Base-by-base conservation (phyloP, 2,329 filamentous ascomycete species). In the Lachnellula hyalina region DNA sequence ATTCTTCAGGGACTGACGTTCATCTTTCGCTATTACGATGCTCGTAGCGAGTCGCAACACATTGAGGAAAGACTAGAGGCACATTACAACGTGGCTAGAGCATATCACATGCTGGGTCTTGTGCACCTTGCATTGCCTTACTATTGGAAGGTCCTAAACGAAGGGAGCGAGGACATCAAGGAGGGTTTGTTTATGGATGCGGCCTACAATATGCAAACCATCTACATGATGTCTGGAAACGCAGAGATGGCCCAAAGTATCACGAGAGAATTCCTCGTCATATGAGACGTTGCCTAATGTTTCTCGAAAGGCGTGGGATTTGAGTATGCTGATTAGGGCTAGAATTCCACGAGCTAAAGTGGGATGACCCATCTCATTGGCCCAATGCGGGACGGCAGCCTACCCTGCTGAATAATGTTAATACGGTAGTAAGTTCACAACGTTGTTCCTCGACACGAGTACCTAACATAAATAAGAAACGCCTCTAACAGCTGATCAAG, bases 1-100 rank as follows among this genome's bases (percentile, higher is more conserved):
- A 84, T 96, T 42, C 78, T 90, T 60, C 92, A 97, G 69, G 94
- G 91, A 0, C 79, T 96, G 49, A 77, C 85, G 0, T 96, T 96
- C 65, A 73, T 97, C 54, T 82, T 86, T 54, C 76, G 83, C 36
- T 96, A 95, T 71, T 86, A 88, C 61, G 77, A 83, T 68, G 82
- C 25, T 21, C 78, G 87, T 25, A 74, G 73, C 3, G 63, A 65
- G 8, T 68, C 70, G 35, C 46, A 61, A 2, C 52, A 57, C 40
- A 54, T 70, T 57, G 71, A 74, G 56, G 69, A 85, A 63, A 72
- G 77, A 48, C 87, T 90, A 67, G 90, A 96, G 71, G 89, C 89
- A 7, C 86, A 89, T 66, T 95, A 87, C 73, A 96, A 96, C 65
- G 77, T 91, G 47, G 90, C 81, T 1, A 77, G 90, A 21, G 81